phyloP scores from a whole-genome alignment of 345 rosid species.

The Populus euphratica region DNA sequence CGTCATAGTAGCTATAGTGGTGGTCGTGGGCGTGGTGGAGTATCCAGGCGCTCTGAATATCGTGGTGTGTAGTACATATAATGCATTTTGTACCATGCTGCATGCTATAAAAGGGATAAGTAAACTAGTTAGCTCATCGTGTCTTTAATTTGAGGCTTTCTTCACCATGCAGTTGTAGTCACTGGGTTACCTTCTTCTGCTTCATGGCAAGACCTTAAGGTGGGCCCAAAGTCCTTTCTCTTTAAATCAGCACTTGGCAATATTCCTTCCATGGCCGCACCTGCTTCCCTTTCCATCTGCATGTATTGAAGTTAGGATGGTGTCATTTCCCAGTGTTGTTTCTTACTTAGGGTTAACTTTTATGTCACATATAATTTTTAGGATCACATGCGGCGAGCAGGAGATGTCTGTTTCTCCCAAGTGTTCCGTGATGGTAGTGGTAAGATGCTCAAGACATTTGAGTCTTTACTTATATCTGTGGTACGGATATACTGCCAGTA shows the following conservation, averaged over 20 bases:
- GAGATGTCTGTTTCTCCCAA: constrained; percentile 40
- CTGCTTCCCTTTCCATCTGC: not conserved
- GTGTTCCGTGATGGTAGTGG: constrained; percentile 34
- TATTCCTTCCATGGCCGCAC: not conserved
- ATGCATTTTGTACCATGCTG: not conserved
- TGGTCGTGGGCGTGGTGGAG: constrained; percentile 45
- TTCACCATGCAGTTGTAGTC: constrained; percentile 55
- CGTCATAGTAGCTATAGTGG: constrained; percentile 64
- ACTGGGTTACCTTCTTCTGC: constrained; percentile 95
- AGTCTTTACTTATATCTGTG: not conserved
- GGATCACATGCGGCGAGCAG: constrained; percentile 39
- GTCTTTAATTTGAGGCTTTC: not conserved
- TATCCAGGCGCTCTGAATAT: constrained; percentile 84
- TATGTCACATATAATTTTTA: not conserved
- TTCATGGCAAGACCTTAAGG: constrained; percentile 99
- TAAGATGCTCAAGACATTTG: not conserved
- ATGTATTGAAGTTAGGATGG: not conserved
- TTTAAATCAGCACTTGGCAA: not conserved
- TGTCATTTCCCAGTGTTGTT: not conserved
- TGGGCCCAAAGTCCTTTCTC: constrained; percentile 9
- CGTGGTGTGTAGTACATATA: constrained; percentile 56
- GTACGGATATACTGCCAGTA: not conserved
- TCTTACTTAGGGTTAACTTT: not conserved
- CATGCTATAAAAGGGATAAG: not conserved
- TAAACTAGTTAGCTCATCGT: not conserved